Conservation (phyloP, 1,139 yeast genomes). For the Scheffersomyces parashehatae region DNA sequence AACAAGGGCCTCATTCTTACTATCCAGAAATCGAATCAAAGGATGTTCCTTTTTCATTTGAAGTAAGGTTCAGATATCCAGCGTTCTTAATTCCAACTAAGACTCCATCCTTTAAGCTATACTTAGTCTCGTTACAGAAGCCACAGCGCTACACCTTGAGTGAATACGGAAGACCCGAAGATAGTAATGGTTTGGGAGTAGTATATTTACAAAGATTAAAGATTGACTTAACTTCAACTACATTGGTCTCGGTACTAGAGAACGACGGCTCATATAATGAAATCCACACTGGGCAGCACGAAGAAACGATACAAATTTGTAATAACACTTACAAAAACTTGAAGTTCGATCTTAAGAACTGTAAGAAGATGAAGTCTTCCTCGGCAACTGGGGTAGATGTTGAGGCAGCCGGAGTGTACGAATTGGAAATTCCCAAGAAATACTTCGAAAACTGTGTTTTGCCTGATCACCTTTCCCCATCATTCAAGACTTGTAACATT, state of each 20-base stretch:
- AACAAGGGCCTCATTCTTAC: conserved; percentile 8
- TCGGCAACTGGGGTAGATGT: conserved; percentile 13
- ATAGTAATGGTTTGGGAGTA: conserved; percentile 50
- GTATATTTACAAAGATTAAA: conserved; percentile 41
- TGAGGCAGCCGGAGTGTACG: conserved; percentile 27
- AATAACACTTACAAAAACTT: conserved; percentile 35
- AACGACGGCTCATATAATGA: conserved; percentile 20
- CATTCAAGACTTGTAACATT: conserved; percentile 60
- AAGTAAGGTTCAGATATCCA: conserved; percentile 48
- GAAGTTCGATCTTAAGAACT: conserved; percentile 41
- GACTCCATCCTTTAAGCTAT: conserved; percentile 42
- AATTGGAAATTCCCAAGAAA: conserved; percentile 47
- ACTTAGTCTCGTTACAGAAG: conserved; percentile 31
- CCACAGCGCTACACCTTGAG: conserved; percentile 40
- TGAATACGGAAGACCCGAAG: conserved; percentile 38
- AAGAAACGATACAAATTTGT: conserved; percentile 29
- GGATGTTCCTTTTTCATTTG: conserved; percentile 48
- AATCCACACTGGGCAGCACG: conserved; percentile 32
- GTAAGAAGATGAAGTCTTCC: conserved; percentile 26
- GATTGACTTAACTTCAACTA: conserved; percentile 35
- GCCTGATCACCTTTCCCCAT: conserved; percentile 54
- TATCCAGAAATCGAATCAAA: conserved; percentile 31
- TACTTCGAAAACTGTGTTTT: conserved; percentile 42
- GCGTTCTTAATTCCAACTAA: conserved; percentile 45
- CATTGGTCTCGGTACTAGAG: conserved; percentile 39